Base-by-base conservation (phyloP, 2,329 filamentous ascomycete species). In the Clarireedia paspali region DNA sequence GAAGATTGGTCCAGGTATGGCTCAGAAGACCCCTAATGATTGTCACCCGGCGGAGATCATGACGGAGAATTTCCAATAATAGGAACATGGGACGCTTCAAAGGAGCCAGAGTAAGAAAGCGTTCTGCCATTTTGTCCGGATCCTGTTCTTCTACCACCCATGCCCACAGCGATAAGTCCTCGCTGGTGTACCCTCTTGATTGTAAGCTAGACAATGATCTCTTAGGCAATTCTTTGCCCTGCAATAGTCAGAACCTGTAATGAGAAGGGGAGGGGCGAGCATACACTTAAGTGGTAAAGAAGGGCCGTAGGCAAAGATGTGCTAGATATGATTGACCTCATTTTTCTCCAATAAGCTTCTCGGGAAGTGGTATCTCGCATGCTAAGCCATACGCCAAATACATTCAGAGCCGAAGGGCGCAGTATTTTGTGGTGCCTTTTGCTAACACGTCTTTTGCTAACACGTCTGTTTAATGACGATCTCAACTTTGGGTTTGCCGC, bases 141-240 rank as follows among this genome's bases (percentile, higher is more conserved):
- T 45, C 30, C 9, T 58, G 39, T 30, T 55, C 62, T 6, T 59
- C 55, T 2, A 69, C 15, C 49, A 70, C 60, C 57, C 63, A 65
- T 27, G 59, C 60, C 67, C 68, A 70, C 34, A 55, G n/a, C 1
- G 55, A 39, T 23, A 70, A 51, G 60, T 70, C 65, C 24, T 57
- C 17, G 20, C 53, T 45, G 23, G 50, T 51, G 15, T 63, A 59
- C 10, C 60, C 60, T 17, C 56, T 56, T n/a, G 23, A 39, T 38
- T 53, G 7, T 24, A 55, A 36, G 5, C 24, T n/a, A 44, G 49
- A 39, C 24, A 6, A 34, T 46, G 42, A 42, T 6, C 34, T 23
- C 15, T 27, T 20, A 7, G 52, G 49, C 17, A 55, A 10, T 14
- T 30, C 24, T 4, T 10, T 23, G 26, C 46, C 24, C 52, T 55